Evolutionary conservation across 2,329 filamentous ascomycete species (phyloP), one percentile per base, ranked within the genome.

Genomic region (Colletotrichum costaricense): DNA sequence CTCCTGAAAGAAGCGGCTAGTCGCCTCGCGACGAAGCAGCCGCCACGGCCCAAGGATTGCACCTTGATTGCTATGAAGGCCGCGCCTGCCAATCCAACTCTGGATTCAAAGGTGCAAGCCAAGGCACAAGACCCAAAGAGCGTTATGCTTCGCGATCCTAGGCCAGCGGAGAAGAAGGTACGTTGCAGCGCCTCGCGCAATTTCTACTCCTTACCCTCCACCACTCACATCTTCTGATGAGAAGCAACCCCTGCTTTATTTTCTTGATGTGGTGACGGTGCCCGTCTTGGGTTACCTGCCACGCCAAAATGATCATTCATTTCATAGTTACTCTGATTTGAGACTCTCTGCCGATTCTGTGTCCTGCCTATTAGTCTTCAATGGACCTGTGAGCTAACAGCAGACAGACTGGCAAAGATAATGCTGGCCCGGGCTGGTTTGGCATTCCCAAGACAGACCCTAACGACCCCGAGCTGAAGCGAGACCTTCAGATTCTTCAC

Each of bases 401-500:
- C 8, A 28, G 35, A 42, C 35, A 73, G 71, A 54, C 35, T 57
- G 16, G 3, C 42, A 81, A 82, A 67, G 80, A 86, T 70, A 93
- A 92, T 74, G 93, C 95, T 63, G 97, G 96, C 57, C 84, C 91
- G 19, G 87, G 93, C 71, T 98, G 96, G 96, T 98, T 93, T 85
- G 90, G 97, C 78, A 87, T 99, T 67, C 95, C 95, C 6, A 92
- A 92, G 78, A 98, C 96, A 30, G 88, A 94, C 63, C 91, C 95
- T 9, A 98, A 96, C 28, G 88, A 94, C 63, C 91, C 95, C 14
- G 92, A 97, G 79, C 87, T 98, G 74, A 97, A 95, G 83, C 90
- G 95, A 77, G 96, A 99, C 80, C 87, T 98, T 63, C 95, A 98
- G 82, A 87, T 98, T 12, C 86, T 99, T 72, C 92, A 94, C 76